Base-by-base conservation (phyloP, 805 yeast genomes). In the Tanozyma kutaoensis region DNA sequence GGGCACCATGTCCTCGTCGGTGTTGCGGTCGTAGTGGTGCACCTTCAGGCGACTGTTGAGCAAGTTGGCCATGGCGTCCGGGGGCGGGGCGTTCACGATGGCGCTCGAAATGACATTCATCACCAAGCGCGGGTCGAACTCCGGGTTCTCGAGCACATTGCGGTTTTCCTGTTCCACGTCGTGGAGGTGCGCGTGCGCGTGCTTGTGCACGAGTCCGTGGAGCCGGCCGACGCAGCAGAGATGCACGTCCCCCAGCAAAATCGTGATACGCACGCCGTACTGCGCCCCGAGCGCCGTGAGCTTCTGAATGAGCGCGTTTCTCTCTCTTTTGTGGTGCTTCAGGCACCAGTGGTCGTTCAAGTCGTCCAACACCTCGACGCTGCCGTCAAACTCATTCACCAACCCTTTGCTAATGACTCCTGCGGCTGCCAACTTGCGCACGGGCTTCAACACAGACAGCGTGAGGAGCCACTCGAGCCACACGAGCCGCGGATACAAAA, bases 311-410 rank as follows among this genome's bases (percentile, higher is more conserved):
- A 88, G 59, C 37, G 48, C 45, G 50, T 88, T 88, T 34, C 98
- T 68, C 53, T 88, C 98, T 26, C 52, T 51, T 48, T 88, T 91
- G 55, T 88, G 98, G 47, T 76, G 69, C 32, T 65, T 65, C 3
- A 95, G 76, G 49, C 96, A 85, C 98, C 98, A 88, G 55, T 88
- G 97, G 48, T 88, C 98, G 45, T 85, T 76, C 50, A 91, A 62
- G 48, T 88, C 97, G 46, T 91, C 97, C 38, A 91, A 63, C 11
- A 88, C 70, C 52, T 88, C 97, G 5, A 88, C 74, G 22, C 78
- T 72, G 2, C 96, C 96, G 46, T 86, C 95, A 43, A 86, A 88
- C 39, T 81, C 91, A 45, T 91, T 88, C 15, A 84, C 84, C 19
- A 88, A 52, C 0, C 94, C 93, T 32, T 66, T 63, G 26, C 73